Conservation (phyloP, 768 basidiomycete species). For the Imleria badia region DNA sequence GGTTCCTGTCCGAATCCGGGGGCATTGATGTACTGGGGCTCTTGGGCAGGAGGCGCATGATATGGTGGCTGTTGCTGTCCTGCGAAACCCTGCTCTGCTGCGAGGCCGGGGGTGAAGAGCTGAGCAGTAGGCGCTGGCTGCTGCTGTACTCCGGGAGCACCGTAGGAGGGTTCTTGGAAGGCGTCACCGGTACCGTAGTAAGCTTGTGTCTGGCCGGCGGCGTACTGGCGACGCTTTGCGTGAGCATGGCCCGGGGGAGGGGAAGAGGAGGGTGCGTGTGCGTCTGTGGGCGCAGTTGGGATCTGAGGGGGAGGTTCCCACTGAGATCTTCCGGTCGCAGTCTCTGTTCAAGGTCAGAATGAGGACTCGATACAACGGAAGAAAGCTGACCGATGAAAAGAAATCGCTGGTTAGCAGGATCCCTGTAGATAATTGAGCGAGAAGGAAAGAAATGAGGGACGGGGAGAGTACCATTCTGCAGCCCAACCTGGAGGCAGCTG, state of each 20-base stretch:
- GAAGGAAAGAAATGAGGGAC: neutral
- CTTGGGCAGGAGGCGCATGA: slow-evolving; percentile 45
- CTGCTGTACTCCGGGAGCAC: slow-evolving; percentile 34
- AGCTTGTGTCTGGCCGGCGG: slow-evolving; percentile 88
- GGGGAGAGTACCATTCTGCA: slow-evolving; percentile 75
- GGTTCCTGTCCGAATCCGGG: slow-evolving; percentile 46
- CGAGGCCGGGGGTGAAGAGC: slow-evolving; percentile 85
- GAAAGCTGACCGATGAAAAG: slow-evolving; percentile 79
- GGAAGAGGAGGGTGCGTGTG: slow-evolving; percentile 43
- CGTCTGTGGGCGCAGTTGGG: slow-evolving; percentile 38
- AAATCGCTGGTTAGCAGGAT: slow-evolving; percentile 74
- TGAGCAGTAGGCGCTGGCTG: slow-evolving; percentile 45
- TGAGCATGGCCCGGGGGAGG: slow-evolving; percentile 45
- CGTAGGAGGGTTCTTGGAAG: slow-evolving; percentile 46
- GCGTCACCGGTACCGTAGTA: slow-evolving; percentile 63
- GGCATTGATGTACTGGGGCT: slow-evolving; percentile 45
- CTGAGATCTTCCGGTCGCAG: slow-evolving; percentile 77
- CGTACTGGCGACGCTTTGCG: slow-evolving; percentile 86
- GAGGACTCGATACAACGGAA: slow-evolving; percentile 5
- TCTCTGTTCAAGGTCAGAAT: slow-evolving; percentile 53
- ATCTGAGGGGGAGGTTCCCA: slow-evolving; percentile 75
- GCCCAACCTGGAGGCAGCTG: slow-evolving; percentile 91
- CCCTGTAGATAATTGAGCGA: slow-evolving; percentile 51
- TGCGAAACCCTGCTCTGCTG: slow-evolving; percentile 64
- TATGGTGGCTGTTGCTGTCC: slow-evolving; percentile 58